These are phyloP conservation scores for Aspergillus jensenii DNA, from an alignment of 2,329 filamentous ascomycete genomes.

Conservation along the genomic window DNA sequence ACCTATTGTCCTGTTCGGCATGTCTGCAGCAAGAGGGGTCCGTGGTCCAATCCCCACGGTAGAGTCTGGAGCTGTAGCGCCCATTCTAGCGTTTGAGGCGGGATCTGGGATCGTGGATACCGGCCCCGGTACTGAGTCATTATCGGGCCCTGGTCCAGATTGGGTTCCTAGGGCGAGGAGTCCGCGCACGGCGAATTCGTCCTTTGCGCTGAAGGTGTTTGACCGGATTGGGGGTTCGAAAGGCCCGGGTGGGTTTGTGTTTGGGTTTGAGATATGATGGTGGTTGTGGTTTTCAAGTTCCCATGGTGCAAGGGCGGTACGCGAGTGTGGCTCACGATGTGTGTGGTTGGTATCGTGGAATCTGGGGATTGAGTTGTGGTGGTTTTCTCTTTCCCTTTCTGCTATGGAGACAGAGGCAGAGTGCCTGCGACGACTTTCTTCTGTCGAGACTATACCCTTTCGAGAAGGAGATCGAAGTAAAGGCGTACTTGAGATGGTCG, in stretches of 20 bases:
- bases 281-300: background rate
- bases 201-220: conserved; percentile 21
- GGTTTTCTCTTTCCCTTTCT: background rate
- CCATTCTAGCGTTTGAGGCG: too few species aligned
- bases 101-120: background rate
- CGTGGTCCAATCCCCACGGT: too few species aligned
- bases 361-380: background rate
- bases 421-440: too few species aligned
- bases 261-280: background rate
- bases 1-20: too few species aligned
- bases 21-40: too few species aligned
- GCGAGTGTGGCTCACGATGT: background rate
- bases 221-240: background rate
- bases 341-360: background rate
- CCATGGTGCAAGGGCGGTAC: background rate
- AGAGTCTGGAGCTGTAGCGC: too few species aligned
- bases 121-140: background rate
- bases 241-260: background rate
- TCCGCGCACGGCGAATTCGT: conserved; percentile 27
- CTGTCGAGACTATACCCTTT: background rate
- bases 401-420: background rate
- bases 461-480: background rate
- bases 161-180: conserved; percentile 24
- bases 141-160: background rate
- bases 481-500: background rate